Evolutionary conservation across 306 rosid genomes (phyloP), one percentile per base, ranked within the genome.

Genomic region (Gastrolobium villosum): DNA sequence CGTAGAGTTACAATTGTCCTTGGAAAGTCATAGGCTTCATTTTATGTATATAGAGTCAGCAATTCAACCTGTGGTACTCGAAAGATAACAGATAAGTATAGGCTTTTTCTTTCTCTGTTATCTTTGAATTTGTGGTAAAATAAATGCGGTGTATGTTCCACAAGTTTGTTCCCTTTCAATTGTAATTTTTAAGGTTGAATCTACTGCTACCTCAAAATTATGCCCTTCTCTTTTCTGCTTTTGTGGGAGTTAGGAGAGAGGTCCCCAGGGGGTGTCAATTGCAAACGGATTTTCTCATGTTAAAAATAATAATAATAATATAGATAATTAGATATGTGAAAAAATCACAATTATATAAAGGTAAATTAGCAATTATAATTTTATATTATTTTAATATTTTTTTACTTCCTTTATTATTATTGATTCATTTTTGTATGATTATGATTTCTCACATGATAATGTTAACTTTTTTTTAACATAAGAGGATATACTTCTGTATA

Each of bases 1-100:
- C 62, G 74, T 70, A 53, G 61, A 54, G 67, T 60, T 45, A 56
- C 85, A 32, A 45, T 49, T 72, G 71, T 84, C 84, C 55, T 53
- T 35, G 65, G 57, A 77, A 67, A 71, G 59, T 48, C 74, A 75
- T 57, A 85, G 83, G 82, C 77, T 78, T 78, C 81, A 71, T 82
- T 75, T 77, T 39, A 41, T 88, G 93, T 92, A 88, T 85, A 92
- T 89, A 88, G 79, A 79, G 87, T 81, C 86, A 76, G 83, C 83
- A 84, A 62, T 79, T 41, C 14, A 65, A 74, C 41, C 70, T 61
- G 86, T 78, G 74, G 85, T 85, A 78, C 80, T 69, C 62, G 72
- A 75, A 78, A 79, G 84, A 85, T 70, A 75, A 84, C 83, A 65
- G 69, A 68, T n/a, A 61, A 84, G 62, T 84, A 77, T 84, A 86